Evolutionary conservation across 495 filamentous ascomycete species (phyloP).

Genomic region (Hypomontagnella monticulosa): DNA sequence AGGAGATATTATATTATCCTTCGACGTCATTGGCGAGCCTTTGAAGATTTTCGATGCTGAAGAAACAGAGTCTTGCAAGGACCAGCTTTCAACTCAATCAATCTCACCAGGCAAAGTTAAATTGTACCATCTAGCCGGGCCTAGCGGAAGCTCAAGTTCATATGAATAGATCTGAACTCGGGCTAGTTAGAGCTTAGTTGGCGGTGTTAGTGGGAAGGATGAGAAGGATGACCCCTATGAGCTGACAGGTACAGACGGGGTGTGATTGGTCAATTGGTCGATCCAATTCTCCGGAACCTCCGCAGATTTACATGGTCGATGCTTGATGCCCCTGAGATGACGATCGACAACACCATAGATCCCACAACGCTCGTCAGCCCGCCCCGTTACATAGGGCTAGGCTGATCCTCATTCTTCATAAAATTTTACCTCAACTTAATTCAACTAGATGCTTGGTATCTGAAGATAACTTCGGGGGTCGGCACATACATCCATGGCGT

Average conservation of each 20-base stretch:
- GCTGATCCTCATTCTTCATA: slow-evolving; percentile 20
- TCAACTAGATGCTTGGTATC: not conserved
- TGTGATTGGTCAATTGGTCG: slow-evolving; percentile 24
- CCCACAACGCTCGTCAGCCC: no score
- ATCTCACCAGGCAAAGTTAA: slow-evolving; percentile 3
- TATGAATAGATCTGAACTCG: slow-evolving; percentile 3
- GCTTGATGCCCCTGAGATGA: slow-evolving; percentile 28
- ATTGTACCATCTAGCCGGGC: slow-evolving; percentile 11
- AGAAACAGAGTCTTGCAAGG: not conserved
- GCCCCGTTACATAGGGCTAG: slow-evolving; percentile 2
- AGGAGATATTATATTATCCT: slow-evolving; percentile 6
- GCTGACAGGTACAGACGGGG: slow-evolving; percentile 27
- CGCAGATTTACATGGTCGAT: slow-evolving; percentile 34
- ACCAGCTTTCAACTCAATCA: not conserved
- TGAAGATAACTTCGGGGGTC: not conserved
- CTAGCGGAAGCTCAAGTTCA: slow-evolving; percentile 19
- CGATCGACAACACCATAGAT: slow-evolving; percentile 27
- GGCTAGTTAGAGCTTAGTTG: slow-evolving; percentile 13
- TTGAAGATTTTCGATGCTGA: slow-evolving; percentile 1
- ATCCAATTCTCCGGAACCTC: slow-evolving; percentile 37
- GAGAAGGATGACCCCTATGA: not conserved
- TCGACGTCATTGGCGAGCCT: slow-evolving; percentile 15
- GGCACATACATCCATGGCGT: slow-evolving; percentile 7
- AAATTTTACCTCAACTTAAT: not conserved
- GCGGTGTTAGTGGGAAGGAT: slow-evolving; percentile 5